Conservation (phyloP, 208 protist genomes). For the Crithidia expoeki region DNA sequence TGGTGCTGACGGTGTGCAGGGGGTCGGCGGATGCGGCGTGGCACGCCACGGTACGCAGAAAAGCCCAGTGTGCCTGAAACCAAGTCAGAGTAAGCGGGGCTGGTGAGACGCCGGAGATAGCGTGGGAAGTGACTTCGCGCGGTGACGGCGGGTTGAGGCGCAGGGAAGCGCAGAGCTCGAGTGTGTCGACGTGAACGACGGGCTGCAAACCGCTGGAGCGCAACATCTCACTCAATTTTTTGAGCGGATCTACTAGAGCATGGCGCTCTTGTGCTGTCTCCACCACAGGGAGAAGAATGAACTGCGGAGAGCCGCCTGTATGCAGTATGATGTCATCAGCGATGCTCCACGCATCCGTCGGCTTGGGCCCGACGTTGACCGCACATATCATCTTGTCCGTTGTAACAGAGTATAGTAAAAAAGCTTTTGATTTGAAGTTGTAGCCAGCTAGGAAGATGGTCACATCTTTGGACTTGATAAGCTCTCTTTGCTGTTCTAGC, state of each 20-base stretch:
- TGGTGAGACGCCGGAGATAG: slow-evolving; percentile 16
- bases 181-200: slow-evolving; percentile 63
- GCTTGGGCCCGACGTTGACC: slow-evolving; percentile 8
- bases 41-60: slow-evolving; percentile 74
- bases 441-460: slow-evolving; percentile 55
- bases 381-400: slow-evolving; percentile 38
- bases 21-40: slow-evolving; percentile 53
- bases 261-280: slow-evolving; percentile 45
- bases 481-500: slow-evolving; percentile 27
- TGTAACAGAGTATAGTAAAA: slow-evolving; percentile 57
- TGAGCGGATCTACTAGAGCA: slow-evolving; percentile 34
- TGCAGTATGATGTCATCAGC: slow-evolving; percentile 72
- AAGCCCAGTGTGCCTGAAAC: slow-evolving; percentile 66
- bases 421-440: slow-evolving; percentile 25
- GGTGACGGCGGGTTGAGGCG: slow-evolving; percentile 33
- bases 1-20: slow-evolving; percentile 43
- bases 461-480: slow-evolving; percentile 20
- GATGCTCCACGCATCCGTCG: slow-evolving; percentile 32
- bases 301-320: slow-evolving; percentile 40
- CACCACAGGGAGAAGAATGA: slow-evolving; percentile 69
- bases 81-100: slow-evolving; percentile 37
- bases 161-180: slow-evolving; percentile 50
- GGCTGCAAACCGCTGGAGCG: slow-evolving; percentile 59
- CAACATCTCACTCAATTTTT: slow-evolving; percentile 36
- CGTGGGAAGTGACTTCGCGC: slow-evolving; percentile 26